These are phyloP conservation scores for Papilionanthe hybrid DNA, from an alignment of 116 monocot species.

Conservation along the genomic window DNA sequence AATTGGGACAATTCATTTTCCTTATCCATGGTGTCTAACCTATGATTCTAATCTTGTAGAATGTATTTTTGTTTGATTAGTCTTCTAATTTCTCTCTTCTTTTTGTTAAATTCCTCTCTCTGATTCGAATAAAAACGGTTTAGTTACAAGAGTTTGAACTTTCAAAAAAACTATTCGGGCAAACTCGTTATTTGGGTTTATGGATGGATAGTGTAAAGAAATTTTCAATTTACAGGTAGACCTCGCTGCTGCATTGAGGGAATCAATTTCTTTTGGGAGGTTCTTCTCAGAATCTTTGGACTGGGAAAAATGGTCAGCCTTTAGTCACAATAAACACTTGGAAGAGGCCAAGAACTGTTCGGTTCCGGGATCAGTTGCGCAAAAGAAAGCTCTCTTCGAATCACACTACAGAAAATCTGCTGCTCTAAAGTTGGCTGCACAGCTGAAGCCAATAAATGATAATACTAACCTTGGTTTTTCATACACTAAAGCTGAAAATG, in stretches of 20 bases:
- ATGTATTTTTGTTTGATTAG: too few species aligned
- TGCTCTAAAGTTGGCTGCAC: constrained; percentile 17
- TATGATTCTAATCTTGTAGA: too few species aligned
- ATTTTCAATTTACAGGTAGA: too few species aligned
- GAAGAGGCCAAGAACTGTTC: constrained; percentile 68
- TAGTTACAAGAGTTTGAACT: too few species aligned
- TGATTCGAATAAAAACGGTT: too few species aligned
- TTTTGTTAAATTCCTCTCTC: too few species aligned
- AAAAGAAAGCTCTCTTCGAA: constrained; percentile 76
- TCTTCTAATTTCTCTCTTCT: too few species aligned
- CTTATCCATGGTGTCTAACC: too few species aligned
- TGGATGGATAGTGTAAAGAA: too few species aligned
- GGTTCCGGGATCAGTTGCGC: constrained; percentile 56
- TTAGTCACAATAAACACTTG: constrained; percentile 58
- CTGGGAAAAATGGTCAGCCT: constrained; percentile 81
- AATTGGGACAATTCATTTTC: too few species aligned
- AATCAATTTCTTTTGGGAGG: constrained; percentile 73
- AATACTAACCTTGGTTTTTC: not conserved
- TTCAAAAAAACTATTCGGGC: too few species aligned
- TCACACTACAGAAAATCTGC: constrained; percentile 53
- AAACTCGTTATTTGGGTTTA: too few species aligned
- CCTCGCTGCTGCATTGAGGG: not conserved
- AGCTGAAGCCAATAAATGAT: constrained; percentile 8
- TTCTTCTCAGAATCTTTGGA: constrained; percentile 72
- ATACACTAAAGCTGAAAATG: not conserved